Conservation (phyloP, 257 asterid genomes). For the Hygrophila difformis region DNA sequence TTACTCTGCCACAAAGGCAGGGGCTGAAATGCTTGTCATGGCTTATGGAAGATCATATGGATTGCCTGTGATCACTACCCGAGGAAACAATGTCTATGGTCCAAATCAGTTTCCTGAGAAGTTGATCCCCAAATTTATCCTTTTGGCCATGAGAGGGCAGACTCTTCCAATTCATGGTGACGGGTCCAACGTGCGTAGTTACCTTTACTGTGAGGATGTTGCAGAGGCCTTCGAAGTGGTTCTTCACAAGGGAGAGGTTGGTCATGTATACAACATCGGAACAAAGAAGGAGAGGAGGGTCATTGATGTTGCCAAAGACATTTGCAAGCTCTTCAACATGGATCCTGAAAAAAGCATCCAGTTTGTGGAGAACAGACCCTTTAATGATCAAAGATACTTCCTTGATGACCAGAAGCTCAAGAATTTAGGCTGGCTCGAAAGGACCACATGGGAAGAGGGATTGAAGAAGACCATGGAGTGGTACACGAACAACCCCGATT, state of each 20-base stretch:
- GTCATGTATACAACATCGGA: conserved; percentile 62
- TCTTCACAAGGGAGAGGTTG: conserved; percentile 63
- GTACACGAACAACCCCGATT: conserved; percentile 48
- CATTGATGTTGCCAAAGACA: conserved; percentile 48
- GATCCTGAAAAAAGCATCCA: conserved; percentile 42
- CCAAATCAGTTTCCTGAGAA: conserved; percentile 71
- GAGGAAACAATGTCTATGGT: conserved; percentile 72
- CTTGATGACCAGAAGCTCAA: conserved; percentile 57
- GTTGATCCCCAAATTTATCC: conserved; percentile 62
- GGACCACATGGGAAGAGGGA: conserved; percentile 60
- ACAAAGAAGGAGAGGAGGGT: conserved; percentile 61
- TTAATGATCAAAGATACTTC: conserved; percentile 70
- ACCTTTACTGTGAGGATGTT: conserved; percentile 67
- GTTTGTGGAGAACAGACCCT: conserved; percentile 71
- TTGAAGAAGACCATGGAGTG: conserved; percentile 55
- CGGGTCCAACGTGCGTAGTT: conserved; percentile 58
- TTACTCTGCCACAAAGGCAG: conserved; percentile 64
- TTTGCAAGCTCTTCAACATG: conserved; percentile 46
- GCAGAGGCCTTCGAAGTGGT: conserved; percentile 65
- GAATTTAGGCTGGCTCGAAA: conserved; percentile 53
- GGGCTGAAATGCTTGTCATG: conserved; percentile 78
- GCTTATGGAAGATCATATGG: conserved; percentile 67
- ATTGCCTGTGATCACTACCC: conserved; percentile 55
- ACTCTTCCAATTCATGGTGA: conserved; percentile 67
- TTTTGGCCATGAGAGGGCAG: conserved; percentile 58